phyloP scores from a whole-genome alignment of 2,329 filamentous ascomycete genomes.

The Tolypocladium sp. region DNA sequence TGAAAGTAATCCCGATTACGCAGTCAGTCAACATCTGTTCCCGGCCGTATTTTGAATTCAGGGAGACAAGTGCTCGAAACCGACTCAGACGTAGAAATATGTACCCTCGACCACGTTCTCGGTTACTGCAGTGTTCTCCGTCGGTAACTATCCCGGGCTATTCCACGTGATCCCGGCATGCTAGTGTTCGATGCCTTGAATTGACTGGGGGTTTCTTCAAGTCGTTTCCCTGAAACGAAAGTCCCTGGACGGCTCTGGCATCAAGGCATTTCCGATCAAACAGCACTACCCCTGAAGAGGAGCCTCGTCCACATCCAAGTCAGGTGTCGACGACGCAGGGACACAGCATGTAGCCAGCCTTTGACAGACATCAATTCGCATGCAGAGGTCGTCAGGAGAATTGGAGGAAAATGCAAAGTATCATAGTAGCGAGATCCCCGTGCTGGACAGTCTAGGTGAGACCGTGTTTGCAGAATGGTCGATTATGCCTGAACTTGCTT shows the following conservation, averaged over 20 bases:
- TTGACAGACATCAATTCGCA: background rate
- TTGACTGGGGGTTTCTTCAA: background rate
- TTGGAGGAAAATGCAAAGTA: background rate
- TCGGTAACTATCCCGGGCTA: background rate
- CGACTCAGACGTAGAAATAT: background rate
- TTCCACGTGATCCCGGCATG: background rate
- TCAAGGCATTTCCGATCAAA: background rate
- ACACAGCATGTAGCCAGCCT: background rate
- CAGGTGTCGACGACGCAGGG: background rate
- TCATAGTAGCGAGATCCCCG: no score
- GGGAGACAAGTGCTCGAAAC: background rate
- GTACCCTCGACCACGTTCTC: background rate
- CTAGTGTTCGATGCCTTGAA: background rate
- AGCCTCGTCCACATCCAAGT: background rate
- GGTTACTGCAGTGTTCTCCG: background rate
- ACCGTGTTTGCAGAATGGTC: background rate
- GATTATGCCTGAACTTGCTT: constrained; percentile 5
- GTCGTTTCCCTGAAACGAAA: background rate
- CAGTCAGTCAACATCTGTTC: background rate
- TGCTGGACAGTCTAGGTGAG: no score
- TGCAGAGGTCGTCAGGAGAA: no score
- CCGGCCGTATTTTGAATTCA: background rate
- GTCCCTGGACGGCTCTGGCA: background rate
- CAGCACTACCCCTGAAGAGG: background rate
- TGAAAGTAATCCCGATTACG: background rate